Evolutionary conservation across 306 rosid genomes (phyloP), one percentile per base, ranked within the genome.

Genomic region (Lotus japonicus): DNA sequence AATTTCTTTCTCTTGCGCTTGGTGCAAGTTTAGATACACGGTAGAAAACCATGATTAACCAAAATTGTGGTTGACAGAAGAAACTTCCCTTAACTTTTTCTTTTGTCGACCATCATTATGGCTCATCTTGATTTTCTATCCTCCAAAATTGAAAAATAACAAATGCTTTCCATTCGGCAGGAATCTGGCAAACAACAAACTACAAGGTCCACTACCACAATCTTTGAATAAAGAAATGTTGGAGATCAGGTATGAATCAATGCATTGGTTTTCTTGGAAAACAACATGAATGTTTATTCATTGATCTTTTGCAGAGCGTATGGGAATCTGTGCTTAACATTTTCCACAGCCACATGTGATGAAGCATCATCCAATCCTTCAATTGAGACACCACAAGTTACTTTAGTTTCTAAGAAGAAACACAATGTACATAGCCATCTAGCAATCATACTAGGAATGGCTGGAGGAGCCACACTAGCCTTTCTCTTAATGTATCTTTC

Each of bases 101-200:
- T 21, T 21, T 21, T 21, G 26, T 21, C 26, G n/a, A n/a, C n/a
- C n/a, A n/a, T n/a, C n/a, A n/a, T n/a, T n/a, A n/a, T n/a, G n/a
- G n/a, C n/a, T n/a, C n/a, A n/a, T n/a, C n/a, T n/a, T n/a, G n/a
- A n/a, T 21, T 21, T 21, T 21, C 26, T 21, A 21, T 21, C 26
- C 26, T 21, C 3, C 2, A 21, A 1, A 21, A 21, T 21, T 21
- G 1, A 21, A 1, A 21, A 21, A 21, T 21, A 1, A 21, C n/a
- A n/a, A n/a, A n/a, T n/a, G n/a, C n/a, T n/a, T n/a, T n/a, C 3
- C 58, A 61, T 69, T 66, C 50, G 70, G 15, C 75, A 92, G 98
- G 80, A 90, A 92, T 82, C 74, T 92, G 55, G 94, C 84, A 76
- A 89, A 92, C 76, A 92, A 92, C 80, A 82, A 70, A 19, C 97